Conservation (phyloP, 1,139 yeast species). For the Nadsonia commutata region DNA sequence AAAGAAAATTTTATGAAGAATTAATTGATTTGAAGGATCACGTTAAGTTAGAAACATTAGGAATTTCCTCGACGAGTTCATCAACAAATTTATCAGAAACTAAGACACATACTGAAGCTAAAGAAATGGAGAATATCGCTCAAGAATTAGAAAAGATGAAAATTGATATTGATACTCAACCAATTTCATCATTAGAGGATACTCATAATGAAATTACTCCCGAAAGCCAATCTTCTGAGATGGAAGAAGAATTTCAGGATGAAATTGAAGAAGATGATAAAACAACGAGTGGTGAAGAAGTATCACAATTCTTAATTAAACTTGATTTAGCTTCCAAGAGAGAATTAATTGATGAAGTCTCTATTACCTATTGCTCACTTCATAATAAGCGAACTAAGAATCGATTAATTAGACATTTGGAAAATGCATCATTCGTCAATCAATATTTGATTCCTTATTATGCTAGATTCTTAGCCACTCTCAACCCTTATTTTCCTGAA, state of each 20-base stretch:
- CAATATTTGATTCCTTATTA: constrained; percentile 28
- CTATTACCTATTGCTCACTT: constrained; percentile 40
- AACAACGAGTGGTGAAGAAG: constrained; percentile 6
- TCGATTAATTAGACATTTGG: constrained; percentile 42
- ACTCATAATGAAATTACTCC: background rate
- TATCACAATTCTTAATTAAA: constrained; percentile 14
- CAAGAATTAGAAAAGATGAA: background rate
- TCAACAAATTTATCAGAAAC: background rate
- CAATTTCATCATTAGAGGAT: background rate
- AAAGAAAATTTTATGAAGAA: constrained; percentile 43
- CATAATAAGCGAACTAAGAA: constrained; percentile 65
- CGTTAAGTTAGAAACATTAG: background rate
- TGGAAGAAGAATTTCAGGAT: background rate
- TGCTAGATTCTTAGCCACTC: constrained; percentile 55
- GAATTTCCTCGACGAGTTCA: background rate
- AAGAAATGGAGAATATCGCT: background rate
- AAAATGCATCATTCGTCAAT: constrained; percentile 17
- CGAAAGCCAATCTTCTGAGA: background rate
- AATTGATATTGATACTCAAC: background rate
- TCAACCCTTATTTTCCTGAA: constrained; percentile 34
- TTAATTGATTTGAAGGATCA: constrained; percentile 22
- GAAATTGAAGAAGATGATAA: constrained; percentile 11
- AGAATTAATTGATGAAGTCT: constrained; percentile 43
- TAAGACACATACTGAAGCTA: background rate
- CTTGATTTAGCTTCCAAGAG: constrained; percentile 20